phyloP scores from a whole-genome alignment of 2,329 filamentous ascomycete genomes.

The Cryphonectria parasitica region DNA sequence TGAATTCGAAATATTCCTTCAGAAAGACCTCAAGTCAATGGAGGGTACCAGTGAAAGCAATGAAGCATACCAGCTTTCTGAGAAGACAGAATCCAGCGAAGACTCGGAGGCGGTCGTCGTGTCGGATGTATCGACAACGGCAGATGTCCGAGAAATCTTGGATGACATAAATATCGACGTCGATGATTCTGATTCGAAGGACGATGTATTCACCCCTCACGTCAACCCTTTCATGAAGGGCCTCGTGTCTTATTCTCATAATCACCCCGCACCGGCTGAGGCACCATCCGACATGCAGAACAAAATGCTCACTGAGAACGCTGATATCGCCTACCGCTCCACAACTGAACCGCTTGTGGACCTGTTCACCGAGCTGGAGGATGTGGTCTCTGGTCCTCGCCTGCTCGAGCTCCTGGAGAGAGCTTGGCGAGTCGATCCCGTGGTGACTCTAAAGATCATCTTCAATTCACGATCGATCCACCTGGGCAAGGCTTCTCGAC shows the following conservation, averaged over 20 bases:
- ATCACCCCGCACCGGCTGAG: constrained; percentile 2
- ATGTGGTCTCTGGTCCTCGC: constrained; percentile 41
- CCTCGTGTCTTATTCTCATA: constrained; percentile 34
- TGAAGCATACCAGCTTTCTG: constrained; percentile 18
- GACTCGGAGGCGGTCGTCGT: constrained; percentile 27
- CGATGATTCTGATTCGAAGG: constrained; percentile 7
- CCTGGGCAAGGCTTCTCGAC: constrained; percentile 58
- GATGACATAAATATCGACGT: constrained; percentile 14
- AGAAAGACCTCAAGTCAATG: constrained; percentile 32
- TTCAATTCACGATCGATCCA: constrained; percentile 66
- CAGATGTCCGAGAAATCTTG: constrained; percentile 26
- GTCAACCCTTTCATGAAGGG: constrained; percentile 41
- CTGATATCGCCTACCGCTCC: constrained; percentile 51
- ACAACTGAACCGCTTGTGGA: constrained; percentile 53
- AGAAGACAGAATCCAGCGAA: background rate
- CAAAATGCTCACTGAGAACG: constrained; percentile 57
- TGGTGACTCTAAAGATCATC: constrained; percentile 60
- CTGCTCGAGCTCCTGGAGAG: constrained; percentile 48
- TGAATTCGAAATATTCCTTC: constrained; percentile 42
- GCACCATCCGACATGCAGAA: constrained; percentile 38
- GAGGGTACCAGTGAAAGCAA: background rate
- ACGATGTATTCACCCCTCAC: background rate
- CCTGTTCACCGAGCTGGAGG: constrained; percentile 57
- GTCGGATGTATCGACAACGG: constrained; percentile 24
- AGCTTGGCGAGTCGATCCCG: constrained; percentile 54